Evolutionary conservation across 2,329 filamentous ascomycete genomes (phyloP).

Genomic region (Fusarium hainanense): DNA sequence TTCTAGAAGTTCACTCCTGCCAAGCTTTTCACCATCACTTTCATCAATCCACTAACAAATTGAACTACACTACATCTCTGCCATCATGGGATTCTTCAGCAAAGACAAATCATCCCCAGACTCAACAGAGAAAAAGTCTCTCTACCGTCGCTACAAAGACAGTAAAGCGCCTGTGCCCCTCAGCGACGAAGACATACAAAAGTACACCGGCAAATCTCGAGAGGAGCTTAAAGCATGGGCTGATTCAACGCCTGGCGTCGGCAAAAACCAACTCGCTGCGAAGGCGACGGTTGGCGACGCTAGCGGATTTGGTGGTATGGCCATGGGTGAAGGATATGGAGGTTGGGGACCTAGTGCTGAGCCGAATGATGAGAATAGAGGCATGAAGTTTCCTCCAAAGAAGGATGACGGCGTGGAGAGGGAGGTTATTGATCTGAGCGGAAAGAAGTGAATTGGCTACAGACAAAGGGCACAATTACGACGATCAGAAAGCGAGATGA

Average conservation of each 20-base stretch:
- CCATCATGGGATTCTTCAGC: not conserved
- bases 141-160: conserved; percentile 50
- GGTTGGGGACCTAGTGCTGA: conserved; percentile 51
- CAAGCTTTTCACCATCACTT: not conserved
- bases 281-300: conserved; percentile 47
- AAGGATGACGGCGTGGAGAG: not conserved
- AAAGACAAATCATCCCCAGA: conserved; percentile 18
- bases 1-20: not conserved
- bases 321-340: conserved; percentile 47
- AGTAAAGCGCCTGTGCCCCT: conserved; percentile 48
- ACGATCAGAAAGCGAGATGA: not conserved
- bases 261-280: conserved; percentile 54
- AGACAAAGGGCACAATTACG: not conserved
- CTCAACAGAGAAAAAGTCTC: conserved; percentile 19
- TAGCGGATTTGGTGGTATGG: conserved; percentile 48
- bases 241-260: conserved; percentile 54
- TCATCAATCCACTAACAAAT: not conserved
- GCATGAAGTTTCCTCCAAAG: conserved; percentile 53
- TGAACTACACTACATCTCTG: not conserved
- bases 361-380: conserved; percentile 43
- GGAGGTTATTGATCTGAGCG: not conserved
- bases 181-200: conserved; percentile 54
- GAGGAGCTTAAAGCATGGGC: conserved; percentile 53
- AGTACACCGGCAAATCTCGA: conserved; percentile 56
- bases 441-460: conserved; percentile 3